phyloP scores from a whole-genome alignment of 2,329 filamentous ascomycete species.

The Lomentospora prolificans region DNA sequence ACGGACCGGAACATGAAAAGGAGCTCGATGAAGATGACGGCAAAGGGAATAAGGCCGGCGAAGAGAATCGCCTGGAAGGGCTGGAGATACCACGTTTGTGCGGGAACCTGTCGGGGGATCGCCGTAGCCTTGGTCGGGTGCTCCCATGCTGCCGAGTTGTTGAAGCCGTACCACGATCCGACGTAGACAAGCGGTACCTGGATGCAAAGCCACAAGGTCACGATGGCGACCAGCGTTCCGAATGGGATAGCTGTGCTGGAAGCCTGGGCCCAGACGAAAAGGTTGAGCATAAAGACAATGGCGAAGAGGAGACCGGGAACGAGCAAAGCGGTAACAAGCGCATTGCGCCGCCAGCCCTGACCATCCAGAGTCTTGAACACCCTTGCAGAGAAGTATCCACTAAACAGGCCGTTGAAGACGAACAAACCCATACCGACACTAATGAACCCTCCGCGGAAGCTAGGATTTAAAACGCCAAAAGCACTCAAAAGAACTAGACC shows the following conservation, averaged over 20 bases:
- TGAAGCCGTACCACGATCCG: constrained; percentile 69
- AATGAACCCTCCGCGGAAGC: constrained; percentile 81
- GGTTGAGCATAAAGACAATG: constrained; percentile 68
- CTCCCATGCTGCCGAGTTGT: constrained; percentile 58
- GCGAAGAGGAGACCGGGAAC: constrained; percentile 72
- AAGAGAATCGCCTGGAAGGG: constrained; percentile 55
- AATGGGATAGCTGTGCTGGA: constrained; percentile 83
- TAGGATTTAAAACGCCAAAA: constrained; percentile 71
- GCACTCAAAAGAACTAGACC: constrained; percentile 65
- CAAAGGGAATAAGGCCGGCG: constrained; percentile 72
- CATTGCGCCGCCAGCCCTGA: constrained; percentile 64
- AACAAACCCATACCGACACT: constrained; percentile 77
- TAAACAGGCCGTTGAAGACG: constrained; percentile 72
- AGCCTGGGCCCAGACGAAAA: constrained; percentile 85
- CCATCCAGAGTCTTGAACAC: constrained; percentile 80
- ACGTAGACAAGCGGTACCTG: constrained; percentile 77
- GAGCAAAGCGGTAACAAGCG: constrained; percentile 63
- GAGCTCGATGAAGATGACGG: constrained; percentile 80
- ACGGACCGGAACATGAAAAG: constrained; percentile 79
- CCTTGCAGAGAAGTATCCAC: constrained; percentile 76
- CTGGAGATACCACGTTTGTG: constrained; percentile 65
- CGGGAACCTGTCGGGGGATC: constrained; percentile 64
- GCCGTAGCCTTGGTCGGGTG: constrained; percentile 70
- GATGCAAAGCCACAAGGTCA: constrained; percentile 73
- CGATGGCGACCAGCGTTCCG: constrained; percentile 61